A percentile compares a stretch with the other conserved stretches of the same genome.
These are phyloP conservation scores for Coprinopsis marcescibilis DNA, from an alignment of 768 basidiomycete species.

Conservation along the genomic window DNA sequence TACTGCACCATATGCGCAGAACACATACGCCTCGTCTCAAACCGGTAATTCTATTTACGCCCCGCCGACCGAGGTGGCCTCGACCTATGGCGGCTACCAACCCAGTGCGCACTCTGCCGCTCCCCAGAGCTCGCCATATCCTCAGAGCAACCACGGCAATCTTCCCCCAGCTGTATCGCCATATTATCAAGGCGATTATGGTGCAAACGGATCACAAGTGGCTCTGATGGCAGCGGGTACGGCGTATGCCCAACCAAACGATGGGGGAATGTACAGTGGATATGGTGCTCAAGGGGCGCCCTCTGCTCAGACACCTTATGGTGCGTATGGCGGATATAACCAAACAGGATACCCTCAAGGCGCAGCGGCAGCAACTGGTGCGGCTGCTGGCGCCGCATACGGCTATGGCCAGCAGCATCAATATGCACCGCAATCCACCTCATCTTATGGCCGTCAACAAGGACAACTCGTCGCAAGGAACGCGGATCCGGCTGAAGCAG, in stretches of 20 bases:
- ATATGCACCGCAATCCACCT: neutral
- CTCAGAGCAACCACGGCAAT: too few relatives aligned
- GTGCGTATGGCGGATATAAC: neutral
- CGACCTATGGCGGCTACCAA: too few relatives aligned
- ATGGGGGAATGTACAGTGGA: neutral
- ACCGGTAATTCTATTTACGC: neutral
- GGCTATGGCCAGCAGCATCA: slow-evolving; percentile 1
- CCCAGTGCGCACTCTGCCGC: too few relatives aligned
- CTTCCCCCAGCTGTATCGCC: too few relatives aligned
- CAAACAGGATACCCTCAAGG: neutral
- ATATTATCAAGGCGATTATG: too few relatives aligned
- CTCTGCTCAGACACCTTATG: neutral
- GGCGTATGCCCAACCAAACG: neutral
- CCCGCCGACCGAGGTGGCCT: neutral
- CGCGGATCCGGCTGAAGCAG: too few relatives aligned
- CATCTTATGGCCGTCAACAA: slow-evolving; percentile 1
- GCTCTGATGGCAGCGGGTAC: too few relatives aligned
- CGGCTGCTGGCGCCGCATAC: neutral
- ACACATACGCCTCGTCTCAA: slow-evolving; percentile 2
- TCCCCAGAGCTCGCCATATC: too few relatives aligned
- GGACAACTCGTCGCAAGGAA: too few relatives aligned
- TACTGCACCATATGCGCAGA: neutral
- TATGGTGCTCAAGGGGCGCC: neutral
- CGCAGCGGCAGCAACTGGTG: slow-evolving; percentile 1
- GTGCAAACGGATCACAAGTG: too few relatives aligned